These are phyloP conservation scores for Ustilago esculenta DNA, from an alignment of 1,284 basidiomycete species.

Conservation along the genomic window DNA sequence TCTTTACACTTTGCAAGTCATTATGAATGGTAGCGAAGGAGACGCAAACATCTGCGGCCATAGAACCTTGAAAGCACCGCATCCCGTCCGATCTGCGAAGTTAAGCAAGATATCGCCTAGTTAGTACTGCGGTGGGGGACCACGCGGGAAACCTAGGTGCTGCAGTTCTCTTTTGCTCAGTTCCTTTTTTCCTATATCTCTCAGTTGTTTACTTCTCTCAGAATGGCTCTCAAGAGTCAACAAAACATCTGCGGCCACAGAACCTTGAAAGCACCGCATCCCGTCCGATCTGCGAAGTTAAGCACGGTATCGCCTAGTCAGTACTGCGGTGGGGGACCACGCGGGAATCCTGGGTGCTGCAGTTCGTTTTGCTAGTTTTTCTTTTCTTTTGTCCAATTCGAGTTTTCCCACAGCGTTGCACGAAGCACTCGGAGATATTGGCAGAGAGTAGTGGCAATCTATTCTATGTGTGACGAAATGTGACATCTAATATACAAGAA, in stretches of 20 bases:
- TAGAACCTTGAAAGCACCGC: constrained; percentile 81
- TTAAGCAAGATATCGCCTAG: constrained; percentile 81
- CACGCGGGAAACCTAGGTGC: constrained; percentile 83
- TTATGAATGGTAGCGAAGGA: no score
- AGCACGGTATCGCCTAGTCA: constrained; percentile 80
- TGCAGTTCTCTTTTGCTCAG: no score
- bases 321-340: constrained; percentile 85
- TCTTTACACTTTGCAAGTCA: no score
- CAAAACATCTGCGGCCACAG: constrained; percentile 80
- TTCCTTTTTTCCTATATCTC: no score
- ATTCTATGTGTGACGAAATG: no score
- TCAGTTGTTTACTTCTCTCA: no score
- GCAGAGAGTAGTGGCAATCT: no score
- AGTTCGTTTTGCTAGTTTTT: constrained; percentile 72
- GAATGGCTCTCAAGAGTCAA: no score
- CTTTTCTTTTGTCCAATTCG: no score
- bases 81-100: constrained; percentile 83
- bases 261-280: constrained; percentile 82
- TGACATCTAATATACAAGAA: not conserved
- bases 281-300: constrained; percentile 83
- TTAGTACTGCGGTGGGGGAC: constrained; percentile 86
- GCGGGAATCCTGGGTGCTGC: constrained; percentile 82
- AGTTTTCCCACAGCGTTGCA: no score
- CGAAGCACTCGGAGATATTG: no score
- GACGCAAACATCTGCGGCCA: constrained; percentile 79